Conservation (phyloP, 495 filamentous ascomycete genomes). For the Ascodesmis nigricans region DNA sequence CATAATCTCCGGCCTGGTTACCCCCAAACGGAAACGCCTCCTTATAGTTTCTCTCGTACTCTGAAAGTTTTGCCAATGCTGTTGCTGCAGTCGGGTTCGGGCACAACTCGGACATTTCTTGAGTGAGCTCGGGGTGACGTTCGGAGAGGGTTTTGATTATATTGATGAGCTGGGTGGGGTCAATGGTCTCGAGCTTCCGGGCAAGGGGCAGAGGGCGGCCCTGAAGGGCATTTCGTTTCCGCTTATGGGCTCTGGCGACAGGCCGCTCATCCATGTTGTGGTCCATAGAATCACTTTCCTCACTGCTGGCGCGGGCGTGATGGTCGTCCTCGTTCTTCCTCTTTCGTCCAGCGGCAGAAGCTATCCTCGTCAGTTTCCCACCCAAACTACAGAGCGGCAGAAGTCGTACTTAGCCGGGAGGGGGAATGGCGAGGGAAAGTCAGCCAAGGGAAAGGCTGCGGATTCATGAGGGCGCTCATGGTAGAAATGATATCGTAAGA, state of each 20-base stretch:
- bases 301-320: constrained; percentile 10
- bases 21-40: constrained; percentile 74
- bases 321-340: constrained; percentile 20
- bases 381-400: background rate
- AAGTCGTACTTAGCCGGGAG: constrained; percentile 15
- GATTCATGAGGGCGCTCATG: constrained; percentile 20
- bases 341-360: constrained; percentile 14
- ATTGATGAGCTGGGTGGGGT: constrained; percentile 54
- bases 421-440: constrained; percentile 9
- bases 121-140: constrained; percentile 56
- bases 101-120: constrained; percentile 65
- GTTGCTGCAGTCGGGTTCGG: constrained; percentile 65
- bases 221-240: constrained; percentile 34
- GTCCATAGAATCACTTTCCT: constrained; percentile 13
- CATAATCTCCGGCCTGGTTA: constrained; percentile 67
- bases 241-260: constrained; percentile 9
- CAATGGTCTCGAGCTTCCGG: constrained; percentile 75
- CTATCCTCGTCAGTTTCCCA: constrained; percentile 4
- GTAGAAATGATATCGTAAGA: too few relatives aligned
- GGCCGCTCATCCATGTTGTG: constrained; percentile 18
- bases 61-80: constrained; percentile 53
- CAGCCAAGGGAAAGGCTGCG: constrained; percentile 14
- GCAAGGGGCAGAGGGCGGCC: constrained; percentile 63
- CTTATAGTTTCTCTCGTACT: constrained; percentile 56
- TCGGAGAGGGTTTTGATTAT: constrained; percentile 76